These are phyloP conservation scores for Pseudonitzschia multiseries DNA, from an alignment of 108 stramenopile genomes.

Conservation along the genomic window DNA sequence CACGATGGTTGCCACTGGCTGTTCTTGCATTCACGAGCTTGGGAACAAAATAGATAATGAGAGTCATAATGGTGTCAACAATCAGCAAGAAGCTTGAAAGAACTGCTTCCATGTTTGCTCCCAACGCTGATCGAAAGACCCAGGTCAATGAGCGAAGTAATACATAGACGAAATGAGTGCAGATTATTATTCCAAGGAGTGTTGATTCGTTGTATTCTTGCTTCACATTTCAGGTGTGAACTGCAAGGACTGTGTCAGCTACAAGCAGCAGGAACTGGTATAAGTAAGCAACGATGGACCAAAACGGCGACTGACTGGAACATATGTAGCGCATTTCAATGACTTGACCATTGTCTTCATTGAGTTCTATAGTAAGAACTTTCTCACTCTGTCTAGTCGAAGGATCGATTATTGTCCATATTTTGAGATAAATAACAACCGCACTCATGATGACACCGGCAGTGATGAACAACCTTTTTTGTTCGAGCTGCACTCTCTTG, in stretches of 20 bases:
- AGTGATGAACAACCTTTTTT: constrained; percentile 21
- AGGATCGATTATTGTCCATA: constrained; percentile 35
- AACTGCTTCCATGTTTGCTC: neutral
- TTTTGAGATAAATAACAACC: constrained; percentile 29
- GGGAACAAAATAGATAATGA: constrained; percentile 28
- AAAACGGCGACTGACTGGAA: constrained; percentile 10
- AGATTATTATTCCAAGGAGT: constrained; percentile 22
- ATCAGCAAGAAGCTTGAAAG: constrained; percentile 11
- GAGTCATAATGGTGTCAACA: constrained; percentile 15
- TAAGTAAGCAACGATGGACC: constrained; percentile 3
- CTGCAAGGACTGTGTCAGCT: constrained; percentile 22
- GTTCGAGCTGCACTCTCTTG: constrained; percentile 31
- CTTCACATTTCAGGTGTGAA: constrained; percentile 20
- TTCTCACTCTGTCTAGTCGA: constrained; percentile 2
- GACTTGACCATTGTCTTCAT: constrained; percentile 7
- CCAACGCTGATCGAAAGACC: constrained; percentile 1
- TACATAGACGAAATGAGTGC: constrained; percentile 28
- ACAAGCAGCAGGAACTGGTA: constrained; percentile 25
- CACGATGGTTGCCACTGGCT: too few species aligned
- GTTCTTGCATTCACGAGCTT: constrained; percentile 24
- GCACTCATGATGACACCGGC: constrained; percentile 13
- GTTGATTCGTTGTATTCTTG: constrained; percentile 40
- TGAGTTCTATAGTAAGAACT: constrained; percentile 2
- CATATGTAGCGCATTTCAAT: constrained; percentile 15
- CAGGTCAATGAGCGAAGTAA: neutral